Conservation (phyloP, 2,329 filamentous ascomycete genomes). For the Ascosphaera apis region DNA sequence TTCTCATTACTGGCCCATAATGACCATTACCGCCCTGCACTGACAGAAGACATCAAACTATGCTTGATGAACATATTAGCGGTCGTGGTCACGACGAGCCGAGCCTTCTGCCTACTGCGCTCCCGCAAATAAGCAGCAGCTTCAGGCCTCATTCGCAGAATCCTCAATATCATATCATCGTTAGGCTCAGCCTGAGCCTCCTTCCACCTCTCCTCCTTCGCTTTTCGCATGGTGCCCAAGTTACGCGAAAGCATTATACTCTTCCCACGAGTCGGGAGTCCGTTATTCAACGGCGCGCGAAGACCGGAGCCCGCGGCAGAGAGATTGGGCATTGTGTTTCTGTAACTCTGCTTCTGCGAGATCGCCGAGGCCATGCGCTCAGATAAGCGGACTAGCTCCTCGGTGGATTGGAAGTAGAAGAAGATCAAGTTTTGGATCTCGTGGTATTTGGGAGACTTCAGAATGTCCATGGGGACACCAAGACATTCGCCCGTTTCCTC, state of each 20-base stretch:
- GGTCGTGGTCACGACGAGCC: conserved; percentile 69
- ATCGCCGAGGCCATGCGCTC: conserved; percentile 87
- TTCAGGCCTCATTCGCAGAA: conserved; percentile 84
- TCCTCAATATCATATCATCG: conserved; percentile 93
- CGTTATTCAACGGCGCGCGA: conserved; percentile 29
- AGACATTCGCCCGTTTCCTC: conserved; percentile 62
- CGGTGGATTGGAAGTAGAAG: conserved; percentile 89
- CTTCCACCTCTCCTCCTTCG: conserved; percentile 85
- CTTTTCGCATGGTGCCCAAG: conserved; percentile 83
- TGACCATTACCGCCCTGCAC: conserved; percentile 2
- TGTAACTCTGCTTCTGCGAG: conserved; percentile 43
- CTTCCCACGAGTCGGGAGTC: conserved; percentile 25
- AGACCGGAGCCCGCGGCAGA: conserved; percentile 19
- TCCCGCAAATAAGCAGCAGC: conserved; percentile 72
- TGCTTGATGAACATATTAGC: conserved; percentile 89
- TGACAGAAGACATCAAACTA: conserved; percentile 37
- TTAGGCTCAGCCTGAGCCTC: conserved; percentile 91
- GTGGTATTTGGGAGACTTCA: conserved; percentile 96
- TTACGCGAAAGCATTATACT: conserved; percentile 89
- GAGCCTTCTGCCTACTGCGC: conserved; percentile 77
- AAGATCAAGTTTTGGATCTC: conserved; percentile 92
- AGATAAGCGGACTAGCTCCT: conserved; percentile 79
- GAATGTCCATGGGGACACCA: conserved; percentile 70
- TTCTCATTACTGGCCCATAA: too few species aligned
- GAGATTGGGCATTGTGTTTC: conserved; percentile 49